These are phyloP conservation scores for Debaryomyces hansenii DNA, from an alignment of 805 yeast genomes.

Conservation along the genomic window DNA sequence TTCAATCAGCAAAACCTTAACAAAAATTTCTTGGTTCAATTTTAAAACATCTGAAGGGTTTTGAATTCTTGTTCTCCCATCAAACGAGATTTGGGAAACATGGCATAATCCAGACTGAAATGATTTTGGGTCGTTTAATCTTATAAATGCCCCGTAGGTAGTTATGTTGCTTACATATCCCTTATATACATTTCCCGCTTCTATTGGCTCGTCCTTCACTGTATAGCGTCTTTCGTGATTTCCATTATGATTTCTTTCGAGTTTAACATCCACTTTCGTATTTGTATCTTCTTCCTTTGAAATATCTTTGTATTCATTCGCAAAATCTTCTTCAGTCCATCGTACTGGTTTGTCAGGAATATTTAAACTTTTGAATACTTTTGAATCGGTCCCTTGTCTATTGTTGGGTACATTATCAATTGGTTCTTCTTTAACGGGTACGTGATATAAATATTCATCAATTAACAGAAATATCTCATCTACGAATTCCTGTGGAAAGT, in stretches of 20 bases:
- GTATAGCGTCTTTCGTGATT: background rate
- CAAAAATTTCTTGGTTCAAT: conserved; percentile 62
- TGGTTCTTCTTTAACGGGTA: background rate
- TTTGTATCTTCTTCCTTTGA: conserved; percentile 5
- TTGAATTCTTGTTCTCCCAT: conserved; percentile 45
- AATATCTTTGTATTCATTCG: conserved; percentile 6
- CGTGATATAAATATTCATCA: background rate
- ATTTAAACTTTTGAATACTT: conserved; percentile 7
- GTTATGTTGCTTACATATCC: conserved; percentile 65
- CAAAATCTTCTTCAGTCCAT: conserved; percentile 6
- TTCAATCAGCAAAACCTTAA: conserved; percentile 46
- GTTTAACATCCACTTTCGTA: conserved; percentile 3
- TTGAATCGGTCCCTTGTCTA: conserved; percentile 1
- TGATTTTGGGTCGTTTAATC: conserved; percentile 33
- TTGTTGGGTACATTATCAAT: background rate
- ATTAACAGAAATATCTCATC: conserved; percentile 14
- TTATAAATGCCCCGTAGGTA: conserved; percentile 77
- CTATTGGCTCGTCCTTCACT: conserved; percentile 4
- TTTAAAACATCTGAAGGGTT: conserved; percentile 61
- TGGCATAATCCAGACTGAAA: conserved; percentile 69
- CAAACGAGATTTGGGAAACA: conserved; percentile 61
- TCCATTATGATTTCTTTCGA: background rate
- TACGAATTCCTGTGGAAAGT: conserved; percentile 35
- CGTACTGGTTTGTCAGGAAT: conserved; percentile 15
- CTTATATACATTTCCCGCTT: conserved; percentile 48